phyloP scores from a whole-genome alignment of 257 asterid genomes.

The Scutellaria minor region DNA sequence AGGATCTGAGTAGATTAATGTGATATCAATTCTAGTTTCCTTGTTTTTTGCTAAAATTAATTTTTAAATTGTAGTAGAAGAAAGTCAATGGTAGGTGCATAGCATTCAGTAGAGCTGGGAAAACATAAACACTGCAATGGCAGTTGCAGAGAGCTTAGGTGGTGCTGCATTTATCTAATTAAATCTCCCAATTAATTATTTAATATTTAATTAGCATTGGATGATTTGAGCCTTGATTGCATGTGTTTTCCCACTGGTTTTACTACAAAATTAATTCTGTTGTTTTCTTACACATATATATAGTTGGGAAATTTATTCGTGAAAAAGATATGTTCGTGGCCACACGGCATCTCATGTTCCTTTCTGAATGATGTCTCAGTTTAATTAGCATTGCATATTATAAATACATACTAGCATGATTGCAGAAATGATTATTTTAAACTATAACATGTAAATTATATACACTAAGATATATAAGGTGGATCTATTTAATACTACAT shows the following conservation, averaged over 20 bases:
- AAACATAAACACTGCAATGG: slow-evolving; percentile 27
- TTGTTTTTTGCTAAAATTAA: not conserved
- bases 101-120: slow-evolving; percentile 36
- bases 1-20: slow-evolving; percentile 12
- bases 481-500: too few relatives aligned
- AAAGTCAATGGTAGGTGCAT: slow-evolving; percentile 31
- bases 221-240: too few relatives aligned
- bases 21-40: not conserved
- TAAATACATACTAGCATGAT: too few relatives aligned
- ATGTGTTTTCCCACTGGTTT: not conserved
- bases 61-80: not conserved
- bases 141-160: slow-evolving; percentile 28
- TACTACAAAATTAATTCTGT: not conserved
- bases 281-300: too few relatives aligned
- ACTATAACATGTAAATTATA: too few relatives aligned
- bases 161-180: slow-evolving; percentile 5
- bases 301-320: too few relatives aligned
- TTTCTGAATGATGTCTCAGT: too few relatives aligned
- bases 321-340: not conserved
- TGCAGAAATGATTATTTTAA: too few relatives aligned
- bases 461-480: too few relatives aligned
- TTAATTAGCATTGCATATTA: too few relatives aligned
- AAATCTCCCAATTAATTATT: not conserved
- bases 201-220: too few relatives aligned
- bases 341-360: too few relatives aligned